phyloP scores from a whole-genome alignment of 176 grass and related monocot genomes.

The Dactylis glomerata region DNA sequence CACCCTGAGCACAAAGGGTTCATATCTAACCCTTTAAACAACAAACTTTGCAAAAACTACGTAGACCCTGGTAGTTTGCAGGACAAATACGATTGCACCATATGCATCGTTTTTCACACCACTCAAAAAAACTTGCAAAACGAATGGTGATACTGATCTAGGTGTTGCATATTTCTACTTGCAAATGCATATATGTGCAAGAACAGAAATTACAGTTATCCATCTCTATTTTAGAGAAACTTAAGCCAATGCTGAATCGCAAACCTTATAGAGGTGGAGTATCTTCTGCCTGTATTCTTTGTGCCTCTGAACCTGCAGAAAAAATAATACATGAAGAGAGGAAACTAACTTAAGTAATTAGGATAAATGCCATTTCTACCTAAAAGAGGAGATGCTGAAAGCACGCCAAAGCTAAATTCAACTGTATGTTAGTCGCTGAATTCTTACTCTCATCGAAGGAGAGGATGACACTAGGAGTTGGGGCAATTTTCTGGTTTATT shows the following conservation, averaged over 20 bases:
- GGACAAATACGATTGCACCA: conserved; percentile 6
- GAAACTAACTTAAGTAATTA: background rate
- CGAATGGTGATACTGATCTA: conserved; percentile 8
- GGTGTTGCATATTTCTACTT: conserved; percentile 16
- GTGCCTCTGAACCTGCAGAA: conserved; percentile 67
- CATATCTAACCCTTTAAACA: background rate
- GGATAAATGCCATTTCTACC: background rate
- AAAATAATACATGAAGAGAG: conserved; percentile 14
- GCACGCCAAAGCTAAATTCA: background rate
- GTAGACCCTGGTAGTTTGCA: background rate
- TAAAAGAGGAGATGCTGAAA: conserved; percentile 10
- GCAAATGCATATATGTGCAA: conserved; percentile 18
- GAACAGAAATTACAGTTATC: conserved; percentile 11
- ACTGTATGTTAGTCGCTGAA: too few relatives aligned
- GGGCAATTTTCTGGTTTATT: too few relatives aligned
- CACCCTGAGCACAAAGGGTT: too few relatives aligned
- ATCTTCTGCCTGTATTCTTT: conserved; percentile 89
- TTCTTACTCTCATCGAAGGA: too few relatives aligned
- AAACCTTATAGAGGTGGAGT: conserved; percentile 86
- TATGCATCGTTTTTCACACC: background rate
- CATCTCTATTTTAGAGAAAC: conserved; percentile 20
- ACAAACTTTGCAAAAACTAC: background rate
- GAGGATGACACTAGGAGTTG: too few relatives aligned
- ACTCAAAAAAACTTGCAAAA: background rate
- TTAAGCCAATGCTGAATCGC: conserved; percentile 23